These are phyloP conservation scores for Cubamyces lactineus DNA, from an alignment of 768 basidiomycete species.

Conservation along the genomic window DNA sequence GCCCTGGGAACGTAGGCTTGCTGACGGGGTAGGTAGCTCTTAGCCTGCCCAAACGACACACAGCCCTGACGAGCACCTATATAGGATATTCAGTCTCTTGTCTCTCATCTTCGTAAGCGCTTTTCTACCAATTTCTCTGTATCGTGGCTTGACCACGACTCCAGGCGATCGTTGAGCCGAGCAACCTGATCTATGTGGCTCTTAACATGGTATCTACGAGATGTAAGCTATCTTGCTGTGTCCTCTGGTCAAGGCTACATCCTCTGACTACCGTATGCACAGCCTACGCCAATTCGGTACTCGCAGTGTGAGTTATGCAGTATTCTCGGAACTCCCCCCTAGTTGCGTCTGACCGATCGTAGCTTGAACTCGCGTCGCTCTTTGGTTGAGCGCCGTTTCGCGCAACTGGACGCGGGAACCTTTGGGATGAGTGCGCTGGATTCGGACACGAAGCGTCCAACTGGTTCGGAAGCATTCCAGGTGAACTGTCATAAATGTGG, in stretches of 20 bases:
- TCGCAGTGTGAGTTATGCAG: background rate
- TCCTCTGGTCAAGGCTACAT: background rate
- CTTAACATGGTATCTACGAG: constrained; percentile 9
- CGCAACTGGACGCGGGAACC: background rate
- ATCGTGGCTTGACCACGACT: background rate
- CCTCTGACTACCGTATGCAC: background rate
- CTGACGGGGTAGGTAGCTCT: background rate
- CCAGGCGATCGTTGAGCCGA: background rate
- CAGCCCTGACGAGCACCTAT: too few species aligned
- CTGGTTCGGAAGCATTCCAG: background rate
- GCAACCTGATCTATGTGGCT: constrained; percentile 2
- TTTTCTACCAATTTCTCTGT: background rate
- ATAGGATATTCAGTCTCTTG: background rate
- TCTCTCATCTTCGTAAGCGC: constrained; percentile 6
- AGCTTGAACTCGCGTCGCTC: constrained; percentile 6
- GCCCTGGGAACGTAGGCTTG: background rate
- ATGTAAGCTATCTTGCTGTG: background rate
- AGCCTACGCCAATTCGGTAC: constrained; percentile 6
- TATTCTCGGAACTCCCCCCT: too few species aligned
- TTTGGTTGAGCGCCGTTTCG: constrained; percentile 1
- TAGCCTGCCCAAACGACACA: background rate
- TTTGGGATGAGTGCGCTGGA: constrained; percentile 10
- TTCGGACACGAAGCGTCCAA: background rate
- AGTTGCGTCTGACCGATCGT: too few species aligned
- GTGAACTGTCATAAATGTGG: background rate